Conservation (phyloP, 495 filamentous ascomycete species). For the Xylaria telfairii region DNA sequence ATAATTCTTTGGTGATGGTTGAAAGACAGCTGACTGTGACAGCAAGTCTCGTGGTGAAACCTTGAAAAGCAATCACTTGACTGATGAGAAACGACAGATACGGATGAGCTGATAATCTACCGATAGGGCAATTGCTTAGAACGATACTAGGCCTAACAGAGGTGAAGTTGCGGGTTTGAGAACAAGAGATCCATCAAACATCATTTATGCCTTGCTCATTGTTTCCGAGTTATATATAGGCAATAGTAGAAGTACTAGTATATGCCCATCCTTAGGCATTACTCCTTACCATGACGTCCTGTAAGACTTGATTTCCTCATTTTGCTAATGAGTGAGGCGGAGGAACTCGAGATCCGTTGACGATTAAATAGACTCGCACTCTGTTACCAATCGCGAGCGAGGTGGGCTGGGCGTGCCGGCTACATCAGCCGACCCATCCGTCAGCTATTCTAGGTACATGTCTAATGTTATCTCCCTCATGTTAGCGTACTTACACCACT, state of each 20-base stretch:
- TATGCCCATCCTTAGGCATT: background rate
- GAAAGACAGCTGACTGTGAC: background rate
- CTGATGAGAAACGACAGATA: background rate
- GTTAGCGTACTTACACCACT: no score
- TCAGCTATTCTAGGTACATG: background rate
- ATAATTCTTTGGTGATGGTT: background rate
- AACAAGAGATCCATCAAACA: background rate
- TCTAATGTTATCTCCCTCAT: no score
- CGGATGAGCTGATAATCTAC: background rate
- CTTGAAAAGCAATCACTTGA: background rate
- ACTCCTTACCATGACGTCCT: background rate
- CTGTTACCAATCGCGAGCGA: background rate
- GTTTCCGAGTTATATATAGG: background rate
- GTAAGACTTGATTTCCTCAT: background rate
- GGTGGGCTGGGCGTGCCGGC: background rate
- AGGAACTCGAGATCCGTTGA: slow-evolving; percentile 3
- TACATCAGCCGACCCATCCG: slow-evolving; percentile 1
- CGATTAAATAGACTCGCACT: background rate
- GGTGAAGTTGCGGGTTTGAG: background rate
- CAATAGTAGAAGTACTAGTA: no score
- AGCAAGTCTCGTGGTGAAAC: background rate
- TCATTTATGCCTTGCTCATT: background rate
- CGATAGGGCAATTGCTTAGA: background rate
- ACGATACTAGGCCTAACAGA: background rate
- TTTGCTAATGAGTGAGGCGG: background rate